phyloP scores from a whole-genome alignment of 164 flowering plant species.

The Stephania yunnanensis region DNA sequence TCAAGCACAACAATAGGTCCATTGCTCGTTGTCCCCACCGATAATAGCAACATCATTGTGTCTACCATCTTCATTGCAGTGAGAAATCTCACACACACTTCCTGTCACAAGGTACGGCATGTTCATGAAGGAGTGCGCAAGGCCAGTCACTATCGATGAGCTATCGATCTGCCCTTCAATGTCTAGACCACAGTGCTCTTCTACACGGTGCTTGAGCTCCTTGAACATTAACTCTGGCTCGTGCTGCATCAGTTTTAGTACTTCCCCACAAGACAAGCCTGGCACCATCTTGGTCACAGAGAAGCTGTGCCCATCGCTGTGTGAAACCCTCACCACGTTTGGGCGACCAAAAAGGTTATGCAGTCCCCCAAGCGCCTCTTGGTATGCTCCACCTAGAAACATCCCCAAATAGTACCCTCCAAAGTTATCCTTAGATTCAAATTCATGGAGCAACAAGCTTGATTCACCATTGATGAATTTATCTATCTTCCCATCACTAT shows the following conservation, averaged over 20 bases:
- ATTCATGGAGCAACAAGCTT: constrained; percentile 78
- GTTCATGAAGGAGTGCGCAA: constrained; percentile 63
- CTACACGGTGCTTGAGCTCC: constrained; percentile 80
- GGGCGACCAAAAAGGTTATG: constrained; percentile 98
- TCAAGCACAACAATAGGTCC: neutral
- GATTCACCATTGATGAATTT: constrained; percentile 89
- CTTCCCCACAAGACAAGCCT: constrained; percentile 75
- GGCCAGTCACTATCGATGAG: constrained; percentile 41
- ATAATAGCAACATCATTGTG: neutral
- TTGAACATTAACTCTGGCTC: constrained; percentile 97
- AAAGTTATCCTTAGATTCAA: constrained; percentile 30
- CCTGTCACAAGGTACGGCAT: constrained; percentile 63
- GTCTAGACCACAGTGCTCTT: constrained; percentile 32
- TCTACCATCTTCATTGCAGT: neutral
- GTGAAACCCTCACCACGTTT: constrained; percentile 77
- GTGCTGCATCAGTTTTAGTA: constrained; percentile 92
- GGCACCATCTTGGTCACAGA: constrained; percentile 81
- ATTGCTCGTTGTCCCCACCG: neutral
- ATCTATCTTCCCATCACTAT: constrained; percentile 92
- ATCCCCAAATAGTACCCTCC: constrained; percentile 73
- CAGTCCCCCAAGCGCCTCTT: constrained; percentile 97
- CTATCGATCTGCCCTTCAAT: constrained; percentile 15
- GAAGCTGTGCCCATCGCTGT: constrained; percentile 85
- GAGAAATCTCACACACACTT: neutral
- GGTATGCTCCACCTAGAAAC: constrained; percentile 99